A percentile compares a stretch with the other conserved stretches of the same genome.
phyloP scores from a whole-genome alignment of 1,284 basidiomycete genomes.

The Sanguinoderma infundibulare region DNA sequence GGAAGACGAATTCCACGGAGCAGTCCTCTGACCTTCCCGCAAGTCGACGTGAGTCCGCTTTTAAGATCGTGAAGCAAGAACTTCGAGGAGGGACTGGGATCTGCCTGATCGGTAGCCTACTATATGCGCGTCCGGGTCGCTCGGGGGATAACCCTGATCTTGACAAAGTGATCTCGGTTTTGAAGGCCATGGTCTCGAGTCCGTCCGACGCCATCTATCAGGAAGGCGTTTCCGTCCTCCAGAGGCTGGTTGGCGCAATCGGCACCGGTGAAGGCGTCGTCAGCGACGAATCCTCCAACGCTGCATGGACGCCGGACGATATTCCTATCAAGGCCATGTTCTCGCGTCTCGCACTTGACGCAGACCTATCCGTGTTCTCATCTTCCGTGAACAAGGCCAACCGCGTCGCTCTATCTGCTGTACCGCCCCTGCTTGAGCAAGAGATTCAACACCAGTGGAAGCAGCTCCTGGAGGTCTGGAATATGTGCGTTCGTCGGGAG shows the following conservation, averaged over 20 bases:
- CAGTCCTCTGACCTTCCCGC: not conserved
- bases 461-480: conserved; percentile 46
- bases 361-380: conserved; percentile 28
- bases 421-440: conserved; percentile 45
- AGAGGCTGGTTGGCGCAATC: conserved; percentile 40
- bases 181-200: conserved; percentile 43
- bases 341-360: conserved; percentile 34
- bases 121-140: conserved; percentile 27
- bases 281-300: conserved; percentile 6
- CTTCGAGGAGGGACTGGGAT: conserved; percentile 44
- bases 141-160: conserved; percentile 13
- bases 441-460: conserved; percentile 53
- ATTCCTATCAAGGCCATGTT: conserved; percentile 32
- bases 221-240: conserved; percentile 46
- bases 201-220: conserved; percentile 32
- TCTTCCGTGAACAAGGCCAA: conserved; percentile 27
- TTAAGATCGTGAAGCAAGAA: conserved; percentile 49
- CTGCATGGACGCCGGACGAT: conserved; percentile 15
- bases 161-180: conserved; percentile 39
- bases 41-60: conserved; percentile 34
- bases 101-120: conserved; percentile 43
- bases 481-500: conserved; percentile 27
- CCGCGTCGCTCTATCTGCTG: conserved; percentile 30
- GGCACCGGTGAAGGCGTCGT: conserved; percentile 21
- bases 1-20: conserved; percentile 25